A percentile compares a stretch with the other conserved stretches of the same genome.
phyloP scores from a whole-genome alignment of 108 stramenopile genomes.

The Mayamaea pseudoterrestris region DNA sequence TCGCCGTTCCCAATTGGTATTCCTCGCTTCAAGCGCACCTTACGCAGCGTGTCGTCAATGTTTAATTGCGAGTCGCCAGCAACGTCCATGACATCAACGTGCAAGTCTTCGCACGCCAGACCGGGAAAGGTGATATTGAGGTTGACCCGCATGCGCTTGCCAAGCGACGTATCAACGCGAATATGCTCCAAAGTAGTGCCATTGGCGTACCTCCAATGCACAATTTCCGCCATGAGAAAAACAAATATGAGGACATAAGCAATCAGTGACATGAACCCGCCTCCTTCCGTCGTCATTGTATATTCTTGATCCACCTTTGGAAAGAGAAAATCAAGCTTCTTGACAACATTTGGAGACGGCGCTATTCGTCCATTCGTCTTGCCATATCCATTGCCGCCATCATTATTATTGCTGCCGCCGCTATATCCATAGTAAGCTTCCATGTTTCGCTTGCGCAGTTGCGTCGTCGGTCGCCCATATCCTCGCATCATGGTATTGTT shows the following conservation, averaged over 20 bases:
- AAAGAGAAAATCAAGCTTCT: conserved; percentile 67
- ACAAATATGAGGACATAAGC: conserved; percentile 42
- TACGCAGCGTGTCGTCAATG: conserved; percentile 73
- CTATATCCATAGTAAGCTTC: too few species aligned
- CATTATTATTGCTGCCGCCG: too few species aligned
- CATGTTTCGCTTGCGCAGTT: too few species aligned
- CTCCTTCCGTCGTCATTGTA: conserved; percentile 54
- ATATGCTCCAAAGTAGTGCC: conserved; percentile 38
- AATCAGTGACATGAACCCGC: conserved; percentile 38
- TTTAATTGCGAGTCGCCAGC: conserved; percentile 94
- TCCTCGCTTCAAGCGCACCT: conserved; percentile 25
- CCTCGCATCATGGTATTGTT: too few species aligned
- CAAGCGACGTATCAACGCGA: conserved; percentile 70
- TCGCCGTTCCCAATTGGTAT: conserved; percentile 10
- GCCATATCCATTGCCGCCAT: too few species aligned
- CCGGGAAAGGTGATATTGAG: conserved; percentile 94
- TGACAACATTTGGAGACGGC: conserved; percentile 20
- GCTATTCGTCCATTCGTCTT: too few species aligned
- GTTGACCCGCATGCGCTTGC: conserved; percentile 80
- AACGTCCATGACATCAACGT: conserved; percentile 96
- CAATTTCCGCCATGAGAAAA: conserved; percentile 44
- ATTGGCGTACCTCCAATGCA: conserved; percentile 34
- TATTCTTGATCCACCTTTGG: conserved; percentile 73
- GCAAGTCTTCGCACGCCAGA: conserved; percentile 87
- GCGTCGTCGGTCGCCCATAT: too few species aligned